Evolutionary conservation across 257 asterid genomes (phyloP).

Genomic region (Handroanthus guayacan): DNA sequence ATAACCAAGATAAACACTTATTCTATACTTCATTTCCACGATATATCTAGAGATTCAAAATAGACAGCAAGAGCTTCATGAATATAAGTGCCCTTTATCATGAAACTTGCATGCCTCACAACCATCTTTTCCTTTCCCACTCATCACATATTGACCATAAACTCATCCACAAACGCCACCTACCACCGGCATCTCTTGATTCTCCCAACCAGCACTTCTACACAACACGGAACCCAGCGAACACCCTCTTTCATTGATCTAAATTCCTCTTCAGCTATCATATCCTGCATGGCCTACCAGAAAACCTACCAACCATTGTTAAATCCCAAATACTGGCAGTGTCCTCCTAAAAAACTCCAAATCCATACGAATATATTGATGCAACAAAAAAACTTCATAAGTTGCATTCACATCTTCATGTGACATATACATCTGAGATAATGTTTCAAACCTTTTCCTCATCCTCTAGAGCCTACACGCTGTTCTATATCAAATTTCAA

Average conservation of each 20-base stretch:
- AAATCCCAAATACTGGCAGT: neutral
- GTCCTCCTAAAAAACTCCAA: neutral
- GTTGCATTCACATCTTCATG: neutral
- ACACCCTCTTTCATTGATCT: neutral
- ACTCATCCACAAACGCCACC: neutral
- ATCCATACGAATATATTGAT: neutral
- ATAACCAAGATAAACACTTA: neutral
- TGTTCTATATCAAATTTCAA: constrained; percentile 1
- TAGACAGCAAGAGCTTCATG: neutral
- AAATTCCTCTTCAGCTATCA: neutral
- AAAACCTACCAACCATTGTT: neutral
- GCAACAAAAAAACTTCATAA: neutral
- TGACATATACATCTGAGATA: neutral
- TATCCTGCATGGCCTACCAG: neutral
- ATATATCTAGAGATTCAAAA: neutral
- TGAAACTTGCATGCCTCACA: constrained; percentile 1
- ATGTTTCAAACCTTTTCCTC: constrained; percentile 3
- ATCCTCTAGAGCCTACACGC: neutral
- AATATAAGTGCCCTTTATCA: neutral
- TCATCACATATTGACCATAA: neutral
- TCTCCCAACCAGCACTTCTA: constrained; percentile 1
- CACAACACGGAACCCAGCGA: neutral
- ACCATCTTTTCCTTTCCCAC: neutral
- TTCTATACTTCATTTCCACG: constrained; percentile 14
- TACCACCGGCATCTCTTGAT: neutral